Evolutionary conservation across 306 rosid genomes (phyloP).

Genomic region (apple (Malus domestica)): ASM211411v1 NC_041798.1:15863501-15864000

Average conservation of each 20-base stretch:
- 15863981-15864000: no score
- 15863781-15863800: slow-evolving; percentile 27
- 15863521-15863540: slow-evolving; percentile 31
- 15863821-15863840: slow-evolving; percentile 17
- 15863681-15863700: slow-evolving; percentile 7
- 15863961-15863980: no score
- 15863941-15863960: no score
- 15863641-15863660: slow-evolving; percentile 41
- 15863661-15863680: slow-evolving; percentile 37
- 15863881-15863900: no score
- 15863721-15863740: slow-evolving; percentile 16
- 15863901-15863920: no score
- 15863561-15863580: slow-evolving; percentile 39
- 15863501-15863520: slow-evolving; percentile 61
- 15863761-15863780: slow-evolving; percentile 29
- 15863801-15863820: slow-evolving; percentile 16
- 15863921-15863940: no score
- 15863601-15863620: slow-evolving; percentile 41
- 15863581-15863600: slow-evolving; percentile 63
- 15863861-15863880: background rate
- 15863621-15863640: slow-evolving; percentile 51
- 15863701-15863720: slow-evolving; percentile 59
- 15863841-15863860: background rate
- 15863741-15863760: slow-evolving; percentile 12
- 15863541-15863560: slow-evolving; percentile 61